Conservation (phyloP, 2,329 filamentous ascomycete genomes). For the Phialophora verrucosa region DNA sequence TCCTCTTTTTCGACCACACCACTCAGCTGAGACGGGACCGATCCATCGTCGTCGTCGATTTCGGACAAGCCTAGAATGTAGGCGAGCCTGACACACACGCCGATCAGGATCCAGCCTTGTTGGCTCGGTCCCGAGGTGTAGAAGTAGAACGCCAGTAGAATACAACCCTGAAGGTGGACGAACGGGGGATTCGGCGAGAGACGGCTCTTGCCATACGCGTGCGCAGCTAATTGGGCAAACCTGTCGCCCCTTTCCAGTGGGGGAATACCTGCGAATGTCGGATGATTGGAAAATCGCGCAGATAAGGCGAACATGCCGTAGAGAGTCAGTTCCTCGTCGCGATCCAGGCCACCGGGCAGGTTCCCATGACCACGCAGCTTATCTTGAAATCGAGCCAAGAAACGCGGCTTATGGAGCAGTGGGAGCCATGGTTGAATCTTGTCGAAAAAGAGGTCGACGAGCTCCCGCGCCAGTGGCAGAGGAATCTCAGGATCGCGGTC, state of each 20-base stretch:
- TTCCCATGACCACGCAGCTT: not conserved
- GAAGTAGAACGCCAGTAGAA: slow-evolving; percentile 12
- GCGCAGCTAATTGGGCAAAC: not conserved
- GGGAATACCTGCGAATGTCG: not conserved
- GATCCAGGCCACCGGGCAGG: not conserved
- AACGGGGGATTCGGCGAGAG: not conserved
- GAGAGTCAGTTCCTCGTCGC: slow-evolving; percentile 2
- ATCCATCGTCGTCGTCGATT: slow-evolving; percentile 69
- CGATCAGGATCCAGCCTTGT: slow-evolving; percentile 85
- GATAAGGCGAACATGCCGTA: slow-evolving; percentile 15
- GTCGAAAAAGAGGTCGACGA: slow-evolving; percentile 12
- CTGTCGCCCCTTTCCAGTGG: not conserved
- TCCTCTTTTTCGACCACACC: slow-evolving; percentile 7
- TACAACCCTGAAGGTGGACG: slow-evolving; percentile 18
- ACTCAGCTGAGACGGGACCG: not conserved
- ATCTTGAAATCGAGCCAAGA: not conserved
- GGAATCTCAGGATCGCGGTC: too few relatives aligned
- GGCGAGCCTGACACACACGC: slow-evolving; percentile 84
- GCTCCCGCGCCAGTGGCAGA: not conserved
- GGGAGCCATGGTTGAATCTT: slow-evolving; percentile 16
- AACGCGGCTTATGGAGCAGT: slow-evolving; percentile 12
- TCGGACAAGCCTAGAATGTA: slow-evolving; percentile 90
- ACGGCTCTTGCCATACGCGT: slow-evolving; percentile 1
- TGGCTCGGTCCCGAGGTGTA: not conserved
- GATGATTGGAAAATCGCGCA: slow-evolving; percentile 3